These are phyloP conservation scores for Lecanosticta acicola DNA, from an alignment of 2,329 filamentous ascomycete species.

Conservation along the genomic window DNA sequence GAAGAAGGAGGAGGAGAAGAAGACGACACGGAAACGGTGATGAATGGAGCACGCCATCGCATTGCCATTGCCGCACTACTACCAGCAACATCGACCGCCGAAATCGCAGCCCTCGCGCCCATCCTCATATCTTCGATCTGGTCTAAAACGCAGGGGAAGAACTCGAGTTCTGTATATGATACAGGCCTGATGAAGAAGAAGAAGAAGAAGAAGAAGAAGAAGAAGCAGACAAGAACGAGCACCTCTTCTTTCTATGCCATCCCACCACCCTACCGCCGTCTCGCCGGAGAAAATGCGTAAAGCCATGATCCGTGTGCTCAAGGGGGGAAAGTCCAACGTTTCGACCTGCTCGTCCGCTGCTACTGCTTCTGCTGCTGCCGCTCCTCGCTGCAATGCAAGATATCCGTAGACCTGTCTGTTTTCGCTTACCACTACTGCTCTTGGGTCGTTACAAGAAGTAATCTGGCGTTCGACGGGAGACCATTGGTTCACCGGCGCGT, in stretches of 20 bases:
- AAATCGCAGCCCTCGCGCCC: background rate
- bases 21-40: too few species aligned
- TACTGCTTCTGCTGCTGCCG: background rate
- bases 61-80: too few species aligned
- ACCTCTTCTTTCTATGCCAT: conserved; percentile 5
- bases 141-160: background rate
- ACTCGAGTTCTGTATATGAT: conserved; percentile 7
- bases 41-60: too few species aligned
- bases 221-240: too few species aligned
- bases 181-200: conserved; percentile 3
- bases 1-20: too few species aligned
- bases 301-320: background rate
- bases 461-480: conserved; percentile 88
- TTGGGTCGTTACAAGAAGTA: conserved; percentile 83
- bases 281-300: background rate
- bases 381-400: background rate
- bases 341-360: background rate
- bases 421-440: background rate
- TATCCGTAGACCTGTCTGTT: background rate
- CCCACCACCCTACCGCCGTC: background rate
- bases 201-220: too few species aligned
- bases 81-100: too few species aligned
- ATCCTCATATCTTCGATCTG: background rate
- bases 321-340: background rate
- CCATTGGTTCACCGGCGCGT: conserved; percentile 95